Evolutionary conservation across 2,329 filamentous ascomycete species (phyloP).

Genomic region (Podosphaera xanthii): DNA sequence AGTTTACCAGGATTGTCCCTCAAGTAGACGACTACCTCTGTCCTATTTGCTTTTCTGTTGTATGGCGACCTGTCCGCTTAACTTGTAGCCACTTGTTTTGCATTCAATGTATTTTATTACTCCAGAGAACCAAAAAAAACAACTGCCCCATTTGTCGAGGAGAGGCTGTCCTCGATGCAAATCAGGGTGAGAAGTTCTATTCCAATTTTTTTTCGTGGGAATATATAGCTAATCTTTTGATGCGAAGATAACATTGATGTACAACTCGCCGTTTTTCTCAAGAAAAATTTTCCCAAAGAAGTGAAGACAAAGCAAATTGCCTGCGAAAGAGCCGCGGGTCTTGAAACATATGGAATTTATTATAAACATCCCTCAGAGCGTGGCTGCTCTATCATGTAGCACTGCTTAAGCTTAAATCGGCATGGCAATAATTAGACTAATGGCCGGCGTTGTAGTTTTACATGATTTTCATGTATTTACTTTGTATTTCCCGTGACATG

Average conservation of each 20-base stretch:
- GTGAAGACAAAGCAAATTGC: slow-evolving; percentile 42
- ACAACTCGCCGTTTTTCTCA: slow-evolving; percentile 43
- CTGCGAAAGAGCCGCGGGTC: slow-evolving; percentile 53
- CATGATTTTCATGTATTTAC: no score
- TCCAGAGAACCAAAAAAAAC: slow-evolving; percentile 46
- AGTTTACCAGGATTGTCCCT: slow-evolving; percentile 51
- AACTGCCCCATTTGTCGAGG: slow-evolving; percentile 57
- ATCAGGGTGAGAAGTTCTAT: slow-evolving; percentile 26
- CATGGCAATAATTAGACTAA: no score
- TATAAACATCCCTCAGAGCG: slow-evolving; percentile 29
- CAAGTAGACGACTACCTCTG: slow-evolving; percentile 70
- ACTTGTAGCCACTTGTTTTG: slow-evolving; percentile 60
- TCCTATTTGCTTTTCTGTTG: slow-evolving; percentile 55
- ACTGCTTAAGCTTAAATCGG: no score
- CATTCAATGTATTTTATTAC: slow-evolving; percentile 59
- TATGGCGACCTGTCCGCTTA: slow-evolving; percentile 62
- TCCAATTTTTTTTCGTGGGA: not conserved
- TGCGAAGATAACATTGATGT: slow-evolving; percentile 42
- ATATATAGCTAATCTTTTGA: not conserved
- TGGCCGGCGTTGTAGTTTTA: no score
- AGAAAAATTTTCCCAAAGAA: slow-evolving; percentile 53
- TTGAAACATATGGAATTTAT: slow-evolving; percentile 45
- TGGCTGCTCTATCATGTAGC: slow-evolving; percentile 36
- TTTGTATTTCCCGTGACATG: no score
- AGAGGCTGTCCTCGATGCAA: slow-evolving; percentile 46